Percentiles rank a stretch among this genome's conserved stretches.
These are phyloP conservation scores for Coemansia sp. DNA, from an alignment of 192 early-diverging fungal genomes.

Conservation along the genomic window DNA sequence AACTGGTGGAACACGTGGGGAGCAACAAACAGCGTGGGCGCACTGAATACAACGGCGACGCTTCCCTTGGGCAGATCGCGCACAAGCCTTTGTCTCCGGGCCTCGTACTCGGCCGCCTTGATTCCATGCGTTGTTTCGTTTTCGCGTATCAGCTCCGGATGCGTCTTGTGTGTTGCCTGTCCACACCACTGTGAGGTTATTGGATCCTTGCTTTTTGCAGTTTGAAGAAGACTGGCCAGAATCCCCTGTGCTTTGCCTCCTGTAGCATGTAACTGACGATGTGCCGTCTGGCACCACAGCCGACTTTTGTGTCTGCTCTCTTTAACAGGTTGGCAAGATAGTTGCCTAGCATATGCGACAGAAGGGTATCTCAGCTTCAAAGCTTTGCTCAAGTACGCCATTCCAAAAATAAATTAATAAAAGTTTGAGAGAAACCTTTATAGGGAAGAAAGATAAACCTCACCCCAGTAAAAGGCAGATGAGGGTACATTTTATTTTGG, in stretches of 20 bases:
- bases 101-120: slow-evolving; percentile 71
- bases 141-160: slow-evolving; percentile 78
- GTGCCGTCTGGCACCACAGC: not conserved
- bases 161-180: slow-evolving; percentile 81
- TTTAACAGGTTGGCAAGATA: not conserved
- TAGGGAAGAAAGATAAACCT: not conserved
- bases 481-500: not conserved
- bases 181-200: slow-evolving; percentile 60
- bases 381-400: not conserved
- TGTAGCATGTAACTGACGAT: slow-evolving; percentile 7
- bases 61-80: slow-evolving; percentile 65
- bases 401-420: not conserved
- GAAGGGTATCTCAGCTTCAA: not conserved
- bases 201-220: slow-evolving; percentile 42
- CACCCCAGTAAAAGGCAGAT: not conserved
- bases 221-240: slow-evolving; percentile 40
- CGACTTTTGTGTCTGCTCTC: not conserved
- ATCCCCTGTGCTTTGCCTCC: slow-evolving; percentile 14
- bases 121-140: slow-evolving; percentile 85
- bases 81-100: slow-evolving; percentile 69
- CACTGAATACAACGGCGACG: slow-evolving; percentile 70
- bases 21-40: slow-evolving; percentile 80
- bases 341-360: not conserved
- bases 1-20: slow-evolving; percentile 94
- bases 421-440: not conserved